phyloP scores from a whole-genome alignment of 2,329 filamentous ascomycete species.

The Arthrobotrys conoides region DNA sequence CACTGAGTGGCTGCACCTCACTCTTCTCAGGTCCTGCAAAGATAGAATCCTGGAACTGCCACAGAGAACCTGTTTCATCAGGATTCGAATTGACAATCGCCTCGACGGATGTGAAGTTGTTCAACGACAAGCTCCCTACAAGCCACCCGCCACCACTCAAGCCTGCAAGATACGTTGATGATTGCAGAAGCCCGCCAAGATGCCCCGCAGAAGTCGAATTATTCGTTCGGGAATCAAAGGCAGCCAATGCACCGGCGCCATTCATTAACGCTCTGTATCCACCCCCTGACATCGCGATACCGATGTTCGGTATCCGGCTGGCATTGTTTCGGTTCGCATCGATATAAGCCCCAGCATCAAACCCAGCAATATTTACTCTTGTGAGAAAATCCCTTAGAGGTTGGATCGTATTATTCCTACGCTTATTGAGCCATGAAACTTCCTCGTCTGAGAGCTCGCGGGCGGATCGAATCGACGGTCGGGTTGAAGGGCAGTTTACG shows the following conservation, averaged over 20 bases:
- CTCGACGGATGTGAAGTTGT: constrained; percentile 65
- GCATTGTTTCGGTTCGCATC: constrained; percentile 74
- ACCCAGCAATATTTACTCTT: constrained; percentile 80
- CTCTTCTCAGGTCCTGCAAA: constrained; percentile 70
- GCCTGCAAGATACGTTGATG: constrained; percentile 83
- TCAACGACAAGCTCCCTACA: constrained; percentile 81
- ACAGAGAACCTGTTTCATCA: constrained; percentile 68
- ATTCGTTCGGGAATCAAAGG: constrained; percentile 81
- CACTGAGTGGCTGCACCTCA: constrained; percentile 13
- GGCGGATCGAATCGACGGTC: constrained; percentile 43
- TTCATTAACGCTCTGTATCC: constrained; percentile 88
- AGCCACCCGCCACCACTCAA: constrained; percentile 89
- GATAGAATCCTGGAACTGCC: constrained; percentile 76
- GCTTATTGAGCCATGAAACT: constrained; percentile 78
- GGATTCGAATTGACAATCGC: constrained; percentile 44
- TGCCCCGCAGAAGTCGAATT: constrained; percentile 76
- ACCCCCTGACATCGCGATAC: constrained; percentile 83
- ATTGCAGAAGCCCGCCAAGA: constrained; percentile 84
- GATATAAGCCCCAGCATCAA: constrained; percentile 82
- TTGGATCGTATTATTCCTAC: constrained; percentile 79
- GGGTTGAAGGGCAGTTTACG: constrained; percentile 56
- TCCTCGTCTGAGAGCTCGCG: constrained; percentile 71
- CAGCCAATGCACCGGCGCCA: constrained; percentile 83
- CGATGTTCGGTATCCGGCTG: constrained; percentile 75
- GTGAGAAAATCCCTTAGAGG: constrained; percentile 81